These are phyloP conservation scores for Stephanodiscus minutulus DNA, from an alignment of 108 stramenopile genomes.

Conservation along the genomic window DNA sequence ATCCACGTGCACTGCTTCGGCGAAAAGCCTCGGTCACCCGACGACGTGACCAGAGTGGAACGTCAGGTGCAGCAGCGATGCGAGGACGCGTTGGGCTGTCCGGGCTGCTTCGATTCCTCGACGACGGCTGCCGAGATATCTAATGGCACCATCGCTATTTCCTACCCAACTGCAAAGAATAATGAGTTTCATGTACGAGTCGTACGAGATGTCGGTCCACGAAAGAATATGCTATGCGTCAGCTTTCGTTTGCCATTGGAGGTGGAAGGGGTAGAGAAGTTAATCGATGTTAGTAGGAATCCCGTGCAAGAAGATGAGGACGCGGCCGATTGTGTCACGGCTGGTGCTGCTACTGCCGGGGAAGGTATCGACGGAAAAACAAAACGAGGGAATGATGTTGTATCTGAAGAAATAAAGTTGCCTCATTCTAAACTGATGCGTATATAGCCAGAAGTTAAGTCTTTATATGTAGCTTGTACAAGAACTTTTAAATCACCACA, in stretches of 20 bases:
- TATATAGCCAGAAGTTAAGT: not conserved
- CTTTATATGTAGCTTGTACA: no score
- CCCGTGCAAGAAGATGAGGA: not conserved
- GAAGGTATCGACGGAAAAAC: not conserved
- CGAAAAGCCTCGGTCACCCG: constrained; percentile 49
- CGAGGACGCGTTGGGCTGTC: constrained; percentile 69
- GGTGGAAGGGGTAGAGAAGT: constrained; percentile 40
- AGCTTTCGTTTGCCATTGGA: constrained; percentile 70
- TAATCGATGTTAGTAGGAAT: not conserved
- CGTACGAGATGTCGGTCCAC: constrained; percentile 83
- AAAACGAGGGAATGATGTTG: not conserved
- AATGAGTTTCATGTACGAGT: constrained; percentile 50
- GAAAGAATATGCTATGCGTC: constrained; percentile 87
- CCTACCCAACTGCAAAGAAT: constrained; percentile 4
- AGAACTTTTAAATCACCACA: no score
- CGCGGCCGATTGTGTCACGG: not conserved
- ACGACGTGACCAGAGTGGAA: constrained; percentile 43
- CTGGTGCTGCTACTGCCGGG: not conserved
- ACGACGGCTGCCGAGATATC: not conserved
- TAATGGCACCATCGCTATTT: not conserved
- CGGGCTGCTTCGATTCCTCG: constrained; percentile 31
- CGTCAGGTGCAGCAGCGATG: constrained; percentile 58
- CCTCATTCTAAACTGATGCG: not conserved
- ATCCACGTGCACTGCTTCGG: constrained; percentile 88
- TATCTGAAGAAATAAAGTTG: not conserved